These are phyloP conservation scores for Aspergillus costaricaensis DNA, from an alignment of 2,329 filamentous ascomycete genomes.

Conservation along the genomic window DNA sequence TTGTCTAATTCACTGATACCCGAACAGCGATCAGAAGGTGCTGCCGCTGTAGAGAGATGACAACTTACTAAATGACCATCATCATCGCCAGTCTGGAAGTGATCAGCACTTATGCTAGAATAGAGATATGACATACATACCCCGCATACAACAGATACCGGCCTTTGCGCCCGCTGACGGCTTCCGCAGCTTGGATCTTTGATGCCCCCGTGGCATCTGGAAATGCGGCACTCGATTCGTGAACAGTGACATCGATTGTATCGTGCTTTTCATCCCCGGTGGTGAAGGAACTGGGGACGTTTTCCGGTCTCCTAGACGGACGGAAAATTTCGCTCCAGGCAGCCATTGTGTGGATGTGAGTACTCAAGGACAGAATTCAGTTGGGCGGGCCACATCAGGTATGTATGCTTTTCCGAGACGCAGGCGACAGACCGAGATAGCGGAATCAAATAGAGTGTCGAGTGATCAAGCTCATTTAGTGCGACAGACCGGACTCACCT, in stretches of 20 bases:
- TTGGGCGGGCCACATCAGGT: background rate
- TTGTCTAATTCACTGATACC: constrained; percentile 38
- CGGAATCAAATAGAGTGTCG: background rate
- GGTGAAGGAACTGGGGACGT: constrained; percentile 1
- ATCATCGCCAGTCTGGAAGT: constrained; percentile 31
- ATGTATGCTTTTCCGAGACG: background rate
- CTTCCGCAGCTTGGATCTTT: constrained; percentile 32
- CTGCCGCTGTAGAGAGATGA: no score
- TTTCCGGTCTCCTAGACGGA: background rate
- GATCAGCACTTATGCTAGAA: constrained; percentile 8
- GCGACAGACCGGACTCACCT: background rate
- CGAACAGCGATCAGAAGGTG: background rate
- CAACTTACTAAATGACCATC: constrained; percentile 33
- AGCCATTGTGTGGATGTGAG: background rate
- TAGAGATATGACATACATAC: constrained; percentile 16
- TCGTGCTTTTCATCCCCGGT: constrained; percentile 11
- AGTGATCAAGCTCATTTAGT: background rate
- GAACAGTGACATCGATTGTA: constrained; percentile 12
- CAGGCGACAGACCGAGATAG: background rate
- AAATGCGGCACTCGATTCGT: background rate
- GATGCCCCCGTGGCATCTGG: constrained; percentile 24
- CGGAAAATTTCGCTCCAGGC: constrained; percentile 9
- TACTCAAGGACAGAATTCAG: background rate
- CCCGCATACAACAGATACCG: constrained; percentile 33
- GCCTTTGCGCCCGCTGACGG: constrained; percentile 33